A percentile compares a stretch with the other conserved stretches of the same genome.
Evolutionary conservation across 148 eudicot species (phyloP).

Genomic region (Silene uniflora): DNA sequence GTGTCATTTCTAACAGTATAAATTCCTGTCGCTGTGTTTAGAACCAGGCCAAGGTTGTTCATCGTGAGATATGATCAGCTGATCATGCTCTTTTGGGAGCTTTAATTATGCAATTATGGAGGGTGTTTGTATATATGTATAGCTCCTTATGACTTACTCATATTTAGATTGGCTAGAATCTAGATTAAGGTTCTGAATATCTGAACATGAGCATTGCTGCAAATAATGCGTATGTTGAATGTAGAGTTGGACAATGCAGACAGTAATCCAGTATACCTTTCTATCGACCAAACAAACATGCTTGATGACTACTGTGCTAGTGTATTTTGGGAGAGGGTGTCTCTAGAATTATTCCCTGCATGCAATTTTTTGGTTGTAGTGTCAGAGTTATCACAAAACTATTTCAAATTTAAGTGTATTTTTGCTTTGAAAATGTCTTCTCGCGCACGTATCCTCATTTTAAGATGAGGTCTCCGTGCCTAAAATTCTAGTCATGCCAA

Average conservation of each 20-base stretch:
- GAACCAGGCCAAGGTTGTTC: background rate
- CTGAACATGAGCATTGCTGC: background rate
- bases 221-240: background rate
- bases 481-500: too few relatives aligned
- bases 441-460: too few relatives aligned
- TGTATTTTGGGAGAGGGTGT: background rate
- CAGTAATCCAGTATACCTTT: background rate
- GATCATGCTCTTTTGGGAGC: conserved; percentile 1
- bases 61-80: background rate
- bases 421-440: too few relatives aligned
- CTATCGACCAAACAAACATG: background rate
- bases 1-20: background rate
- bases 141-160: background rate
- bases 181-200: background rate
- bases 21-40: background rate
- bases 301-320: background rate
- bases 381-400: too few relatives aligned
- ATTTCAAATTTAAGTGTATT: too few relatives aligned
- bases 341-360: background rate
- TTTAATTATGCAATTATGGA: background rate
- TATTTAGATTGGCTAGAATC: background rate
- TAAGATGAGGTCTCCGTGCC: too few relatives aligned
- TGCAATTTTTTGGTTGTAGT: too few relatives aligned
- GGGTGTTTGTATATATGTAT: background rate
- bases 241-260: background rate